A percentile compares a stretch with the other conserved stretches of the same genome.
Conservation (phyloP, 345 rosid genomes). For the Viola odorata region DNA sequence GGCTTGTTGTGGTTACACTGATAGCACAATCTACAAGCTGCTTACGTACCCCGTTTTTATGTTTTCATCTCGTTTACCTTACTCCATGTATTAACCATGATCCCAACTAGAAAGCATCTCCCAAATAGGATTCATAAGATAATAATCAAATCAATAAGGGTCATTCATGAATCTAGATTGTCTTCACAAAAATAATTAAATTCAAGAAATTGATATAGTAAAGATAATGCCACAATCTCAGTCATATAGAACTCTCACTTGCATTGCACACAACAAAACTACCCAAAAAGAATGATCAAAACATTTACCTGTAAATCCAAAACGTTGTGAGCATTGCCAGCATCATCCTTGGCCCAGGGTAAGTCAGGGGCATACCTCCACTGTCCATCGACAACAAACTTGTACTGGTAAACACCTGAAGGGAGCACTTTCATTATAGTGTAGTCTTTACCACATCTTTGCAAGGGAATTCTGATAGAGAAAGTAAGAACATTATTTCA, state of each 20-base stretch:
- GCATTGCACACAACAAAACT: background rate
- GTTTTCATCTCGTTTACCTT: background rate
- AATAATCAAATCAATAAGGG: background rate
- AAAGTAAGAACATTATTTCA: conserved; percentile 7
- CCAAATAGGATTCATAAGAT: background rate
- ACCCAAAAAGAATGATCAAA: background rate
- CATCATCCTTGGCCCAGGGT: conserved; percentile 76
- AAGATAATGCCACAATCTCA: too few relatives aligned
- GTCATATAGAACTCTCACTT: background rate
- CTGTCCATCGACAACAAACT: conserved; percentile 91
- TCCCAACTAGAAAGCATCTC: too few relatives aligned
- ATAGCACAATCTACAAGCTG: too few relatives aligned
- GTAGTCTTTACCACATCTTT: conserved; percentile 92
- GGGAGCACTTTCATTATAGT: conserved; percentile 93
- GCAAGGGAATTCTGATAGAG: conserved; percentile 69
- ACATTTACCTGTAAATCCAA: conserved; percentile 77
- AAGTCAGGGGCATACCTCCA: conserved; percentile 79
- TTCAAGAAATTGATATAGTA: background rate
- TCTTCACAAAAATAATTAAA: background rate
- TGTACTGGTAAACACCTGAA: conserved; percentile 88
- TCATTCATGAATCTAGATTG: background rate
- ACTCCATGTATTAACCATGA: too few relatives aligned
- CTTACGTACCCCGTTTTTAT: too few relatives aligned
- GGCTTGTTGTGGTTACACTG: too few relatives aligned
- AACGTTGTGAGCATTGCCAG: conserved; percentile 69